These are phyloP conservation scores for Salix udensis DNA, from an alignment of 345 rosid species.

Conservation along the genomic window DNA sequence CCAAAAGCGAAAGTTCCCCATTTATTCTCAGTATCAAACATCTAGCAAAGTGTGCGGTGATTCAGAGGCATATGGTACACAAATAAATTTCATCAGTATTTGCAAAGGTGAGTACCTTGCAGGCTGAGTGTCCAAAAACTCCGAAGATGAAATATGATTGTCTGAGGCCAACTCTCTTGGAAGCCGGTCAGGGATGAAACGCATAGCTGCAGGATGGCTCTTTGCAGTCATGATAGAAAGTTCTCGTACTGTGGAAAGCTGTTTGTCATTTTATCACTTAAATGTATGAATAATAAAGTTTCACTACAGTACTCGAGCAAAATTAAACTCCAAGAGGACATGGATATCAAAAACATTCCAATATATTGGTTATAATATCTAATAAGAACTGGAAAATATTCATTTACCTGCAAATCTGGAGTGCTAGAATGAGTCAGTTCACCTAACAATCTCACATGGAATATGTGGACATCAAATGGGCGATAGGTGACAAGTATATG, in stretches of 20 bases:
- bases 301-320: constrained; percentile 28
- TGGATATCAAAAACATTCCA: background rate
- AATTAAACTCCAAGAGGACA: constrained; percentile 18
- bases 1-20: constrained; percentile 95
- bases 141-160: constrained; percentile 45
- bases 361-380: background rate
- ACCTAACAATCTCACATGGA: constrained; percentile 67
- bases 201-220: constrained; percentile 99
- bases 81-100: constrained; percentile 12
- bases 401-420: constrained; percentile 79
- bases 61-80: constrained; percentile 26
- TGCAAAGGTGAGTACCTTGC: constrained; percentile 52
- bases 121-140: constrained; percentile 59
- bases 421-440: constrained; percentile 73
- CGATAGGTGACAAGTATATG: constrained; percentile 81
- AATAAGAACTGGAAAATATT: constrained; percentile 15
- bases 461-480: constrained; percentile 90
- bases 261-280: constrained; percentile 99
- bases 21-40: constrained; percentile 87
- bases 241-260: constrained; percentile 99
- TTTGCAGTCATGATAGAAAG: constrained; percentile 98
- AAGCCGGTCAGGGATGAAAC: constrained; percentile 86
- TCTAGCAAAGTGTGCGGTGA: constrained; percentile 39
- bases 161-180: constrained; percentile 46
- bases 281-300: constrained; percentile 53